Evolutionary conservation across 228 moss, liverwort and hornwort genomes (phyloP), one percentile per base, ranked within the genome.

Genomic region (Sphagnum magellanicum): DNA sequence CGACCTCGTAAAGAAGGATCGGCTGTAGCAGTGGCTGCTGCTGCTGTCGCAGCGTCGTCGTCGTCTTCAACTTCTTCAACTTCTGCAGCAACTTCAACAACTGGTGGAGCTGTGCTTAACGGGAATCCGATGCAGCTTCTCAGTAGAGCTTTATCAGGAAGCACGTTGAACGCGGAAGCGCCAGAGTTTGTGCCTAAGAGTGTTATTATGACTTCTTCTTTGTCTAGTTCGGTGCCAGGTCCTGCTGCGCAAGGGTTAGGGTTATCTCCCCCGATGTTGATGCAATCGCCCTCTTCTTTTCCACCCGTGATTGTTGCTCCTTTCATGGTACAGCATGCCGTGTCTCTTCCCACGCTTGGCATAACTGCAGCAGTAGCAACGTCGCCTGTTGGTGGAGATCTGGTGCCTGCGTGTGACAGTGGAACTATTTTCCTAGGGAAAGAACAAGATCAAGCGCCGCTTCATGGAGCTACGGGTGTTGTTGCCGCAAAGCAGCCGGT

Each of bases 181-280:
- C 92, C 95, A 59, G 89, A 91, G 67, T 96, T 91, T 68, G 91
- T 96, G 66, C 92, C 95, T 8, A 96, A 89, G 83, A 74, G 89
- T 46, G 68, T 92, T 68, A 83, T 79, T 16, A 32, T 32, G 32
- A 32, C 32, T 32, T 8, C 53, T 55, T 64, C 85, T 14, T 73
- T 70, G 57, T 78, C 95, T 11, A 75, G 76, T 17, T 74, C 88
- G 52, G 77, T 83, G 10, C 77, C 86, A 7, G 84, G 79, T 62
- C 78, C 64, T 32, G 8, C 9, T 12, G 72, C 74, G 50, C 76
- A 81, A 64, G 78, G 67, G n/a, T 52, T 87, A 70, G 78, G 77
- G 70, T 76, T 87, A 67, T 77, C 82, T 57, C 80, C 83, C 16
- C 86, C 86, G 16, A 72, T 74, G 69, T 63, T 86, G 78, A 76